Evolutionary conservation across 257 asterid species (phyloP), one percentile per base, ranked within the genome.

Genomic region (Solanum chilense): DNA sequence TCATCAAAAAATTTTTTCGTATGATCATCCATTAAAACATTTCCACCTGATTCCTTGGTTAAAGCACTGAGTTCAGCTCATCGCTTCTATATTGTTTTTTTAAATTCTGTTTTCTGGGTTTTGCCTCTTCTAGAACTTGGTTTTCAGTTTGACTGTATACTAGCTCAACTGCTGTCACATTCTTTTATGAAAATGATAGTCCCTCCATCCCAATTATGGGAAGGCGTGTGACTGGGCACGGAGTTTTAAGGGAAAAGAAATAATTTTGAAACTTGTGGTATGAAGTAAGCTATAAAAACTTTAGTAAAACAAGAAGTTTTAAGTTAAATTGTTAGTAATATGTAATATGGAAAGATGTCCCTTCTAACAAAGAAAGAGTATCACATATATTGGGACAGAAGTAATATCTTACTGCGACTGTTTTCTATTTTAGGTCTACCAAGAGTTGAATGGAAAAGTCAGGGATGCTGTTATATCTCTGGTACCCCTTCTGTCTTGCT

Each of bases 391-490:
- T 35, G 80, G 45, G 80, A 73, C 15, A 6, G 15, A 71, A 15
- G 47, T 41, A 73, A 42, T 35, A 29, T 44, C 44, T 47, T 47
- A 47, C 39, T n/a, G 73, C 56, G 80, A 73, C 45, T 91, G 76
- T 74, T 37, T 80, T 88, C 70, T 75, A 75, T 88, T 88, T 89
- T 93, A 97, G 99, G 99, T 97, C 69, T 97, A 97, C 91, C 86
- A 82, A 81, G 99, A 97, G 90, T 86, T 96, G 83, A 92, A 92
- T 88, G 97, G 91, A 45, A 94, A 95, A 93, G 99, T 93, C 45
- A 94, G 95, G 91, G 99, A 92, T 92, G 99, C 99, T 87, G 98
- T 97, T 87, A 96, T 96, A 88, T 95, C 98, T 77, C 90, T 97
- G 95, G 99, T 97, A 92, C 85, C 94, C 83, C 80, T 82, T 39